Base-by-base conservation (phyloP, 768 basidiomycete genomes). In the Calocybe cyanea region DNA sequence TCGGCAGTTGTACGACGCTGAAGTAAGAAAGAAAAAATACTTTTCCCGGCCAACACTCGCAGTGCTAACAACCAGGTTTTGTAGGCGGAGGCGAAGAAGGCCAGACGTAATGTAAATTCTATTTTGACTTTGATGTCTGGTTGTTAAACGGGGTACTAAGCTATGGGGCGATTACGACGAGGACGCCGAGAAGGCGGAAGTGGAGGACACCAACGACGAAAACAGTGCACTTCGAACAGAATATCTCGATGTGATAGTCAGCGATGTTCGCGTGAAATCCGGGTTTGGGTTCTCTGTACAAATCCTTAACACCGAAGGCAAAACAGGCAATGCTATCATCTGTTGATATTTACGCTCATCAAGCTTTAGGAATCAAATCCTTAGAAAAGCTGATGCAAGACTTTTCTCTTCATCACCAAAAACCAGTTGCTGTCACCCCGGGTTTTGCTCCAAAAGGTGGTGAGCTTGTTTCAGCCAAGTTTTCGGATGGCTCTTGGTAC, bases 401-500 rank as follows among this genome's bases (percentile, higher is more conserved):
- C 49, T 96, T 99, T 58, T 87, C 91, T 5, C 58, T 87, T 28
- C 83, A 94, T 63, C 92, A 98, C 67, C 79, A 80, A 36, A 77
- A 80, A 34, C 75, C 83, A 11, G 65, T 76, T 2, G 61, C 73
- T 17, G 63, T 77, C 14, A 74, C 87, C 3, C 55, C 84, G n/a
- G 79, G 76, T 40, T 94, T 92, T 57, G 70, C 72, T 4, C 95
- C 95, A 0, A 83, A 81, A 59, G 80, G 77, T 15, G 93, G 93
- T 7, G 93, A 97, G 46, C 72, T 97, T 20, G 90, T 99, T 14
- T 92, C 91, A 10, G 95, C 93, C 14, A 92, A 92, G 60, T 97
- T 97, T 67, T 88, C 87, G 38, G 88, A 96, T 57, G 90, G 90
- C 7, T 73, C 85, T 38, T 99, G 95, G 96, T 97, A 98, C 66